These are phyloP conservation scores for Neodidymelliopsis sp. DNA, from an alignment of 2,329 filamentous ascomycete species.

Conservation along the genomic window DNA sequence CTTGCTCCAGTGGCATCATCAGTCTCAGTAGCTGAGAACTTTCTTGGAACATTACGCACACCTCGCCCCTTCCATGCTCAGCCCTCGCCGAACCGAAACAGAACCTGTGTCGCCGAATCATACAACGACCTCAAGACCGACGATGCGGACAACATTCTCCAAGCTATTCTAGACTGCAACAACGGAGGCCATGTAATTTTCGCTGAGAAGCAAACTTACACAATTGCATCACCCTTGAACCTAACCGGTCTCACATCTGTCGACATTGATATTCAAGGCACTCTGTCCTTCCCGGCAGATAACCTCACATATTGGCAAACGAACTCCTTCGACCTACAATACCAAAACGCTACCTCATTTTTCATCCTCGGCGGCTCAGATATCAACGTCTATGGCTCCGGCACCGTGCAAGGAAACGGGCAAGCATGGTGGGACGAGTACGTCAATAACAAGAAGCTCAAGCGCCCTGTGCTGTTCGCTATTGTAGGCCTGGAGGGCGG, in stretches of 20 bases:
- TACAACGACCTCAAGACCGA: constrained; percentile 18
- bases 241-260: constrained; percentile 16
- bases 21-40: constrained; percentile 20
- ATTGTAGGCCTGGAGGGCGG: constrained; percentile 10
- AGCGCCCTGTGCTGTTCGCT: constrained; percentile 14
- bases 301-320: constrained; percentile 19
- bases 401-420: constrained; percentile 62
- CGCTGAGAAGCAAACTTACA: constrained; percentile 15
- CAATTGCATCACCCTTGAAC: constrained; percentile 17
- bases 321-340: constrained; percentile 41
- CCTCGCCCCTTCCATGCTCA: constrained; percentile 21
- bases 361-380: constrained; percentile 68
- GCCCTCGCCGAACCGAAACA: constrained; percentile 17
- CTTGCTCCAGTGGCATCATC: constrained; percentile 9
- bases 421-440: constrained; percentile 55
- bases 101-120: constrained; percentile 23
- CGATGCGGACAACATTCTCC: constrained; percentile 15
- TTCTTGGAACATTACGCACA: constrained; percentile 20
- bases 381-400: constrained; percentile 68
- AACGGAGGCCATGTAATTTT: constrained; percentile 24
- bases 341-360: constrained; percentile 69
- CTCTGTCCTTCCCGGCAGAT: constrained; percentile 11
- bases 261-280: constrained; percentile 25
- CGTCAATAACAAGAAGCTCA: constrained; percentile 15
- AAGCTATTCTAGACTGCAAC: constrained; percentile 20